Percentiles rank a stretch among this genome's conserved stretches.
phyloP scores from a whole-genome alignment of 257 asterid genomes.

The Catharanthus roseus region DNA sequence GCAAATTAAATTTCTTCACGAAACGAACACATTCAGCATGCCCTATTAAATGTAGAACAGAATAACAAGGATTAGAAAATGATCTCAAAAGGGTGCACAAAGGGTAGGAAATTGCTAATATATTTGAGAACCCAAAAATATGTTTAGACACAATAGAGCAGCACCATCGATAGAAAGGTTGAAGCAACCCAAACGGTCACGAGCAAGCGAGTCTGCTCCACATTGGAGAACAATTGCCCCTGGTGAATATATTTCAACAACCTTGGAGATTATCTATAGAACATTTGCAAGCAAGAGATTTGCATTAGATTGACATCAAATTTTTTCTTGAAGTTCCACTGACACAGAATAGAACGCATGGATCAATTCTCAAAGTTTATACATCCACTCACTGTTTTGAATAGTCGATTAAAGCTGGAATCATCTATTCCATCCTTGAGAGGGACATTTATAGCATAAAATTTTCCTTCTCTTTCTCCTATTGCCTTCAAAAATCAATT shows the following conservation, averaged over 20 bases:
- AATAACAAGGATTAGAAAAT: constrained; percentile 12
- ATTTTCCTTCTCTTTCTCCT: constrained; percentile 95
- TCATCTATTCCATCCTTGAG: constrained; percentile 96
- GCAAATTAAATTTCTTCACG: constrained; percentile 89
- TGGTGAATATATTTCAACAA: constrained; percentile 86
- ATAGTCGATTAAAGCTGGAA: constrained; percentile 76
- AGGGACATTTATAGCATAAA: constrained; percentile 94
- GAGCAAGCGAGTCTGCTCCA: constrained; percentile 99
- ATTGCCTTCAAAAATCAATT: constrained; percentile 66
- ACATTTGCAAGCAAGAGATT: constrained; percentile 15
- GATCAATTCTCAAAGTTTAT: not conserved
- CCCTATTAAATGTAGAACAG: constrained; percentile 42
- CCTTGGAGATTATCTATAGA: constrained; percentile 77
- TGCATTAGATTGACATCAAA: not conserved
- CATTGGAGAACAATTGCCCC: constrained; percentile 98
- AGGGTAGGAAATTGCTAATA: constrained; percentile 7
- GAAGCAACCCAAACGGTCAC: constrained; percentile 98
- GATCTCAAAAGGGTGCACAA: not conserved
- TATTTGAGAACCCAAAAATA: constrained; percentile 15
- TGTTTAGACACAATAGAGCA: constrained; percentile 33
- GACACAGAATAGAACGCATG: not conserved
- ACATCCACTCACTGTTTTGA: constrained; percentile 53
- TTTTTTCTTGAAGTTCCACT: not conserved
- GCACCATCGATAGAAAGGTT: constrained; percentile 99
- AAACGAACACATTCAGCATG: constrained; percentile 97